Evolutionary conservation across 768 basidiomycete genomes (phyloP), one percentile per base, ranked within the genome.

Genomic region (Lactarius trivialis): DNA sequence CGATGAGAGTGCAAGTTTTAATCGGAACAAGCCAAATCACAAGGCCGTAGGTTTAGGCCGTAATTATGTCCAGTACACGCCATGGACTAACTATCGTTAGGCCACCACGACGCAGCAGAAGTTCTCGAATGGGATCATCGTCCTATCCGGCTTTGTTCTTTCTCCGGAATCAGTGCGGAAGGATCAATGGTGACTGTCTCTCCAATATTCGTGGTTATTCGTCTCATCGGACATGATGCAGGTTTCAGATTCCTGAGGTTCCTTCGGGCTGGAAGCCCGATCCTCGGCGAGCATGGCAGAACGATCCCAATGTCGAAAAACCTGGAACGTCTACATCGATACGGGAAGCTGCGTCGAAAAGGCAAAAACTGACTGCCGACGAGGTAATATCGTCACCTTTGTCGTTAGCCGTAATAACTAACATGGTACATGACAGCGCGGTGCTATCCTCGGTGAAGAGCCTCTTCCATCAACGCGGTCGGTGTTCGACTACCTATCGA

Each of bases 401-500:
- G 2, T 12, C 33, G 7, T 26, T 19, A 24, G 26, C 24, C 30
- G 33, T 17, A 28, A 26, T 17, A 24, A 19, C 37, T 36, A 45
- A 57, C 53, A 19, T 28, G n/a, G 52, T 30, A 33, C 39, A 26
- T 45, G 14, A 49, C 30, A 98, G 94, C 83, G 97, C 55, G 96
- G 93, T 30, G 75, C 80, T 1, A 77, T 89, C 21, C 78, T 98
- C 0, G 95, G 95, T 58, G 97, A 98, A 74, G 83, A 82, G 11
- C 84, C 84, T 12, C 77, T 91, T 12, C 80, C 85, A 14, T 74
- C 85, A 3, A 82, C 89, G 2, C 84, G 85, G 12, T 98, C 96
- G 0, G 83, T 99, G 17, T 98, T 96, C 71, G 95, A 98, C 50
- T 98, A 86, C 71, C 84, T 98, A 71, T 96, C 97, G 0, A 83